phyloP scores from a whole-genome alignment of 768 basidiomycete genomes.

The Tricholoma saponaceum region DNA sequence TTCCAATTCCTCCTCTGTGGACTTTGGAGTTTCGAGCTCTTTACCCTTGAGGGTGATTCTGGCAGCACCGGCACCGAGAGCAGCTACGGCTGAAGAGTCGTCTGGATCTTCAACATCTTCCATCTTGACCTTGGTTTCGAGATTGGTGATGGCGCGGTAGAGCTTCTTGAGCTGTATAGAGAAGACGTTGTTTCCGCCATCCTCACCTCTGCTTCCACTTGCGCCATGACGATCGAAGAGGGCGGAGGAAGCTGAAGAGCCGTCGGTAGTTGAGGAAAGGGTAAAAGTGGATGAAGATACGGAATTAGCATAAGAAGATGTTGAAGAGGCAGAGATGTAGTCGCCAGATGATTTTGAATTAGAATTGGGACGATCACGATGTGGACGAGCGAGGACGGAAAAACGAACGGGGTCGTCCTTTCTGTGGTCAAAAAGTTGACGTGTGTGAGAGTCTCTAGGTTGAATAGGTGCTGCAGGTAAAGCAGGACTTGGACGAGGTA shows the following conservation, averaged over 20 bases:
- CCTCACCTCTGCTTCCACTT: constrained; percentile 45
- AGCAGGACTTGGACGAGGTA: constrained; percentile 27
- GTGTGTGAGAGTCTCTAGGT: constrained; percentile 28
- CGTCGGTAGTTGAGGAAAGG: constrained; percentile 73
- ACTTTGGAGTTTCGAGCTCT: constrained; percentile 20
- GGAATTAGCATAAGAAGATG: constrained; percentile 71
- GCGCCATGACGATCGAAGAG: constrained; percentile 53
- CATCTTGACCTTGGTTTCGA: constrained; percentile 72
- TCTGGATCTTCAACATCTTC: constrained; percentile 54
- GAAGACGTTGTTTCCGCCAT: constrained; percentile 57
- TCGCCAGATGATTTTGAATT: constrained; percentile 64
- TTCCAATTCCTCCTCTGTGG: constrained; percentile 52
- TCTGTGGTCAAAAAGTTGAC: constrained; percentile 84
- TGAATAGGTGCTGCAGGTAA: constrained; percentile 9
- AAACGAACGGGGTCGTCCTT: constrained; percentile 92
- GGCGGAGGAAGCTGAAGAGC: constrained; percentile 68
- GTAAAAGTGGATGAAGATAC: constrained; percentile 66
- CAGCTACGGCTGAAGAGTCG: constrained; percentile 22
- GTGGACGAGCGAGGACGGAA: constrained; percentile 54
- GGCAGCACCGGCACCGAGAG: constrained; percentile 33
- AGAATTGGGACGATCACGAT: constrained; percentile 38
- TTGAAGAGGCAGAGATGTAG: constrained; percentile 70
- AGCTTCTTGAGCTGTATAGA: constrained; percentile 74
- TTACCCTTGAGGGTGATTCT: constrained; percentile 42
- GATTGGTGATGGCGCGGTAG: constrained; percentile 75